Conservation (phyloP, 176 grass and related monocot genomes). For the Avena eriantha region DNA sequence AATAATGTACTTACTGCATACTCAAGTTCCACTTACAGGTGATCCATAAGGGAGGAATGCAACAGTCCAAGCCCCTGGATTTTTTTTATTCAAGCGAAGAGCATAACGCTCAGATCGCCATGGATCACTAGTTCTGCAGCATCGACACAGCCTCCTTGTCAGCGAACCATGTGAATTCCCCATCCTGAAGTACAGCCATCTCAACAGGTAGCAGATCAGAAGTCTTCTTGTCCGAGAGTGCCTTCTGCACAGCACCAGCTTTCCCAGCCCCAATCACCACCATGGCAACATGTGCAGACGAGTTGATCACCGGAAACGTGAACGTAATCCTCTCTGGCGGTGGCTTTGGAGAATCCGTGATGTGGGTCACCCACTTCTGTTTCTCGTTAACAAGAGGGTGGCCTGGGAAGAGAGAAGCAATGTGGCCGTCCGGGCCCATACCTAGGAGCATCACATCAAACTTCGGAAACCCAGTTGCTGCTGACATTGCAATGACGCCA, state of each 20-base stretch:
- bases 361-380: conserved; percentile 79
- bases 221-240: conserved; percentile 58
- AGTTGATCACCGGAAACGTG: conserved; percentile 92
- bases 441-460: conserved; percentile 93
- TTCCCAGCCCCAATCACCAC: conserved; percentile 85
- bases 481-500: conserved; percentile 55
- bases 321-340: conserved; percentile 95
- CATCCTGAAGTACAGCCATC: conserved; percentile 82
- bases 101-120: conserved; percentile 4
- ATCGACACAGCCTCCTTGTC: conserved; percentile 82
- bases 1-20: conserved; percentile 30
- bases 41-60: conserved; percentile 33
- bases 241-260: conserved; percentile 71
- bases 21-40: conserved; percentile 24
- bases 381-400: conserved; percentile 84
- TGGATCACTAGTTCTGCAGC: conserved; percentile 57
- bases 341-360: conserved; percentile 96
- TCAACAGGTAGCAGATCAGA: conserved; percentile 79
- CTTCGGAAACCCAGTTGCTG: conserved; percentile 65
- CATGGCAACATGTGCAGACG: conserved; percentile 81
- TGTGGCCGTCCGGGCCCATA: conserved; percentile 97
- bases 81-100: conserved; percentile 35
- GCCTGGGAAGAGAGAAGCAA: conserved; percentile 96
- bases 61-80: conserved; percentile 15
- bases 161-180: conserved; percentile 92